Evolutionary conservation across 306 rosid genomes (phyloP).

Genomic region (Dryas octopetala): DNA sequence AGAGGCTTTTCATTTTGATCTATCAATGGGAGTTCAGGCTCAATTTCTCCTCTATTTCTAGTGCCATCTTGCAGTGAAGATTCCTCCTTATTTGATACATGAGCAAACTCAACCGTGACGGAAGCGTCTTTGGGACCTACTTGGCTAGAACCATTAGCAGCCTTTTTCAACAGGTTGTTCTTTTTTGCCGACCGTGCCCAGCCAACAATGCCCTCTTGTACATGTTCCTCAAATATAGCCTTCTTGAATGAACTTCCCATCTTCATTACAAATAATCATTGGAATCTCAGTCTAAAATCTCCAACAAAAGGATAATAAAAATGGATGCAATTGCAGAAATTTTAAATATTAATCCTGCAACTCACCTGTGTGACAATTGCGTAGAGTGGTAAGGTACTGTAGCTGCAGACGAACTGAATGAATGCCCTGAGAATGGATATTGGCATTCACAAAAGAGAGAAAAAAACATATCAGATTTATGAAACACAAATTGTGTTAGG

Average conservation of each 20-base stretch:
- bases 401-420: constrained; percentile 38
- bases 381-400: constrained; percentile 38
- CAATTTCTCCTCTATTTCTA: not conserved
- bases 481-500: not conserved
- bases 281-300: too few species aligned
- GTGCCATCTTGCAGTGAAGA: not conserved
- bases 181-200: constrained; percentile 33
- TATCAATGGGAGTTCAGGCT: not conserved
- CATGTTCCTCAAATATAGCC: constrained; percentile 31
- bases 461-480: not conserved
- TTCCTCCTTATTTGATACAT: not conserved
- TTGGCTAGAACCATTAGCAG: constrained; percentile 19
- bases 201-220: constrained; percentile 31
- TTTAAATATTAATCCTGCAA: not conserved
- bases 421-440: constrained; percentile 19
- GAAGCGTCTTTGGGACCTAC: constrained; percentile 7
- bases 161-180: constrained; percentile 19
- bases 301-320: not conserved
- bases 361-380: constrained; percentile 39
- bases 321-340: not conserved
- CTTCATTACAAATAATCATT: constrained; percentile 7
- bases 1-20: not conserved
- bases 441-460: not conserved
- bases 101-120: constrained; percentile 3
- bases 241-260: constrained; percentile 39